Base-by-base conservation (phyloP, 331 rosid species). In the Quercus lobata region DNA sequence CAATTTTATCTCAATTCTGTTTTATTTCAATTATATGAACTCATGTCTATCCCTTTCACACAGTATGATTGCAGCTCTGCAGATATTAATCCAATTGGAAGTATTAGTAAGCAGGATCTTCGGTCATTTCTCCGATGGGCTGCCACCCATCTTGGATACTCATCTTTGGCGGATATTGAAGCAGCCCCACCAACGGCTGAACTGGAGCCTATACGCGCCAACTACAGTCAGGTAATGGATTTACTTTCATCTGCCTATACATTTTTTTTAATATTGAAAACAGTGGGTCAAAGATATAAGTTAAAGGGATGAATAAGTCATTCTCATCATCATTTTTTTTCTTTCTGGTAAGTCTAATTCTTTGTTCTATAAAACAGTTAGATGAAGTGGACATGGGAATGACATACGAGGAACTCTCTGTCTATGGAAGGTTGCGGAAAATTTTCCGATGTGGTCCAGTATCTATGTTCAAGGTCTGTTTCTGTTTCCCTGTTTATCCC, bases 351-450 rank as follows among this genome's bases (percentile, higher is more conserved):
- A 11, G 18, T 79, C 73, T 57, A 80, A 82, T 63, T 9, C 35
- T 78, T 24, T 41, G 76, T 84, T 72, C 54, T 85, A 76, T 57
- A 60, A 78, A 75, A 71, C 89, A 93, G 97, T 90, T 93, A 60
- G 99, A 96, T 82, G 99, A 96, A 87, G 97, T 93, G 52, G 98
- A 96, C 87, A 93, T 93, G 99, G 99, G 97, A 79, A 93, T 96
- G 99, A 90, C 97, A 53, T 96, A 93, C 0, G 97, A 96, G 81
- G 99, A 93, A 83, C 96, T 96, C 81, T 96, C 98, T 9, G 88
- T 90, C 76, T 91, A 89, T 62, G 99, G 99, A 87, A 90, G 99
- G 85, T 61, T 96, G 54, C 86, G 98, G 52, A 96, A 93, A 85
- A 91, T 91, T 76, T 93, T 93, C 82, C 94, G 90, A 2, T 93